A percentile compares a stretch with the other conserved stretches of the same genome.
Evolutionary conservation across 106 monocot species (phyloP).

Genomic region (Dioscorea dumetorum): DNA sequence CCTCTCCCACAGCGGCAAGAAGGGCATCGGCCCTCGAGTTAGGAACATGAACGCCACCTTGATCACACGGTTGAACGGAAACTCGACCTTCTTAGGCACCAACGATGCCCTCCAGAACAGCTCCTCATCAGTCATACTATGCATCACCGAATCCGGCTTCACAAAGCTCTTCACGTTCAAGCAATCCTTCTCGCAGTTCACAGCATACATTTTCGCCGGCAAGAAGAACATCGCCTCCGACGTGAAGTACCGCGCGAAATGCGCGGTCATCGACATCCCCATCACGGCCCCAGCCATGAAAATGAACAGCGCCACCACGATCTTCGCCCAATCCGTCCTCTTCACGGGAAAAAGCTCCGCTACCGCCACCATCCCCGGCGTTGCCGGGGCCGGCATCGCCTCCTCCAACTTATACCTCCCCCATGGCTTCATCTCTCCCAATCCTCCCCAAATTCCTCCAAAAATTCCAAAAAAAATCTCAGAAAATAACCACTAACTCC

Average conservation of each 20-base stretch:
- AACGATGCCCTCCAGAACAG: slow-evolving; percentile 11
- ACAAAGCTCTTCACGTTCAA: slow-evolving; percentile 2
- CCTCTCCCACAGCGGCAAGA: slow-evolving; percentile 14
- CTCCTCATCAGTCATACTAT: slow-evolving; percentile 7
- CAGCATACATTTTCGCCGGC: slow-evolving; percentile 19
- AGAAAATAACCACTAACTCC: too few species aligned
- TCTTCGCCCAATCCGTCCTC: slow-evolving; percentile 2
- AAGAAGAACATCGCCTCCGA: slow-evolving; percentile 45
- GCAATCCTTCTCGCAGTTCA: slow-evolving; percentile 5
- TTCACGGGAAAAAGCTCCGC: too few species aligned
- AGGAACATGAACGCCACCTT: slow-evolving; percentile 20
- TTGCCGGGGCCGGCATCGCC: slow-evolving; percentile 20
- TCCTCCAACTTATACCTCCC: slow-evolving; percentile 7
- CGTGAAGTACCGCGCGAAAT: slow-evolving; percentile 42
- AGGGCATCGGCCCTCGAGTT: slow-evolving; percentile 3
- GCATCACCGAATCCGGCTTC: not conserved
- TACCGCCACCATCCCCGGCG: slow-evolving; percentile 24
- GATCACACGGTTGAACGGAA: slow-evolving; percentile 2
- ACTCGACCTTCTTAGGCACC: slow-evolving; percentile 1
- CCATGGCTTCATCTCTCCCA: slow-evolving; percentile 10
- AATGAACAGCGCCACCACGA: slow-evolving; percentile 29
- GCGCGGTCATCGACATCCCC: slow-evolving; percentile 43
- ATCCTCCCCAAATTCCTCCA: not conserved
- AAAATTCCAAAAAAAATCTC: too few species aligned
- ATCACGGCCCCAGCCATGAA: slow-evolving; percentile 62